A percentile compares a stretch with the other conserved stretches of the same genome.
These are phyloP conservation scores for Lenwebbia sp. DNA, from an alignment of 345 rosid species.

Conservation along the genomic window DNA sequence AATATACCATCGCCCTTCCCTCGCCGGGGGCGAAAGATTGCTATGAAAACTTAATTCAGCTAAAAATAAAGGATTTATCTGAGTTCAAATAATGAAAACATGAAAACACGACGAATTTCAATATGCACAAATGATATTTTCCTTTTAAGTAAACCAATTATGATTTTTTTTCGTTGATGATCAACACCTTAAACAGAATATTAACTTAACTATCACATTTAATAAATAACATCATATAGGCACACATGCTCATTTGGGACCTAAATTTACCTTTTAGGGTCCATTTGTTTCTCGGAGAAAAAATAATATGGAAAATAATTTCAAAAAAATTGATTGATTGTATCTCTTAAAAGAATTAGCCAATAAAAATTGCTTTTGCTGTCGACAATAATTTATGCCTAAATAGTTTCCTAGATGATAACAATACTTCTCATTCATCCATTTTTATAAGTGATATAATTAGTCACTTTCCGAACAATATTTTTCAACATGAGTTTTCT, in stretches of 20 bases:
- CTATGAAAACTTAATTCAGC: too few relatives aligned
- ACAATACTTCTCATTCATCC: not conserved
- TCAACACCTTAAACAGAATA: not conserved
- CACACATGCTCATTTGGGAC: not conserved
- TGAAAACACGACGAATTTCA: too few relatives aligned
- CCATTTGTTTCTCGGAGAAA: not conserved
- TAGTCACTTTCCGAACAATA: not conserved
- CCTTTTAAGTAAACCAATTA: not conserved
- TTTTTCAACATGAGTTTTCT: not conserved
- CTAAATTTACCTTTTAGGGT: not conserved
- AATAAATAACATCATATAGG: not conserved
- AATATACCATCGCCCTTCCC: too few relatives aligned
- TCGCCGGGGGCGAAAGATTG: too few relatives aligned
- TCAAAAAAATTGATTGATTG: too few relatives aligned
- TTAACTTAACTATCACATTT: not conserved
- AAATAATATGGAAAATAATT: not conserved
- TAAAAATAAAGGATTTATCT: too few relatives aligned
- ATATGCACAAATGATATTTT: not conserved
- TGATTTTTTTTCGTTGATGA: not conserved
- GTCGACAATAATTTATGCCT: not conserved
- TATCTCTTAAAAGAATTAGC: too few relatives aligned
- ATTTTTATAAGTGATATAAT: not conserved
- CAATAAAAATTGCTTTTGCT: not conserved
- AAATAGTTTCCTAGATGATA: rapidly evolving
- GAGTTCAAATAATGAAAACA: too few relatives aligned